Evolutionary conservation across 176 grass and related monocot species (phyloP).

Genomic region (Aegilops speltoides): DNA sequence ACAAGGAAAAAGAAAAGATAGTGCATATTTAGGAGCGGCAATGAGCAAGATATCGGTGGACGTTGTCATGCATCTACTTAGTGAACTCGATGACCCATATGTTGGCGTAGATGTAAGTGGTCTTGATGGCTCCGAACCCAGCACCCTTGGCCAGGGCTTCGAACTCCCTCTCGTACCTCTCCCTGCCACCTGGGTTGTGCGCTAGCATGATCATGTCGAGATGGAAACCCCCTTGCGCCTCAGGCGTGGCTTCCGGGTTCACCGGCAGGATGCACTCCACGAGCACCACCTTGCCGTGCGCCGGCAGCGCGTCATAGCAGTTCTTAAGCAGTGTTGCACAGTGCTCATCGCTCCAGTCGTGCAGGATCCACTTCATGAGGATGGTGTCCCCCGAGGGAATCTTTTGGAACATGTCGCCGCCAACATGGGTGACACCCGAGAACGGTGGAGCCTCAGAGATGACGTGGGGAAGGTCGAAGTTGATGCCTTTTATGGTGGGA

Average conservation of each 20-base stretch:
- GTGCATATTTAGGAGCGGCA: background rate
- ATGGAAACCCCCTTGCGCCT: conserved; percentile 70
- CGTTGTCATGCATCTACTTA: conserved; percentile 37
- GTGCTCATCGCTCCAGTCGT: no score
- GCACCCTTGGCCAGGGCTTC: conserved; percentile 51
- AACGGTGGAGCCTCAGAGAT: no score
- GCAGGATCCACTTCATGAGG: no score
- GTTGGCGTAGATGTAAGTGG: conserved; percentile 64
- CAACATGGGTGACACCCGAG: no score
- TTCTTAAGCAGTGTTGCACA: no score
- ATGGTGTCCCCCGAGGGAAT: no score
- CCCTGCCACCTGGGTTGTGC: conserved; percentile 90
- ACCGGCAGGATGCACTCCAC: conserved; percentile 74
- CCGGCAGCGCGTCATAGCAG: no score
- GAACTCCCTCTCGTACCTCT: conserved; percentile 80
- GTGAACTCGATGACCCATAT: conserved; percentile 60
- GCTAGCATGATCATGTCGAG: conserved; percentile 93
- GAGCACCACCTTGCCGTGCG: conserved; percentile 43
- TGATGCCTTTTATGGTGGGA: no score
- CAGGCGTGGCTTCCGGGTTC: conserved; percentile 38
- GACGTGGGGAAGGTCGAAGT: no score
- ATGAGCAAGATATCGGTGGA: background rate
- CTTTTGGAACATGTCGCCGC: no score
- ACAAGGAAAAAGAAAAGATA: background rate
- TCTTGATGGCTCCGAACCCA: conserved; percentile 52